Evolutionary conservation across 768 basidiomycete species (phyloP), one percentile per base, ranked within the genome.

Genomic region (Amanita muscaria): DNA sequence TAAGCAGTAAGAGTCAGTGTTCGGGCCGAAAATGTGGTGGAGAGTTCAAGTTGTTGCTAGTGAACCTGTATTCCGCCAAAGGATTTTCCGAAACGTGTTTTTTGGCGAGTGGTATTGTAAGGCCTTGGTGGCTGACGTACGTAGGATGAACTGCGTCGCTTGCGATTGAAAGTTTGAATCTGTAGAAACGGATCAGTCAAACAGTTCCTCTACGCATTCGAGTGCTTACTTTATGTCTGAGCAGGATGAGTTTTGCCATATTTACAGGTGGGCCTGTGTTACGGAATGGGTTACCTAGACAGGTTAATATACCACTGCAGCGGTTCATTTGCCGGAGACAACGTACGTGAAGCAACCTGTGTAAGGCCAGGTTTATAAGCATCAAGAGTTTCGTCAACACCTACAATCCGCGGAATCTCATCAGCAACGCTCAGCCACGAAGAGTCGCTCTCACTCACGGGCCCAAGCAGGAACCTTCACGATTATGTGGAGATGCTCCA

Each of bases 201-300:
- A 31, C 30, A 14, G 12, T 37, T 41, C 43, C 35, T 39, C 53
- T 40, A 48, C 40, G 47, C 39, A 32, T 32, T 8, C 35, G 24
- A 40, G 58, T 39, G n/a, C n/a, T n/a, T 41, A 86, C 86, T 73
- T 86, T 88, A 53, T 88, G 86, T 59, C 86, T 76, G 50, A 88
- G 68, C 69, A 89, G 73, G 49, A 89, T 88, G 46, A 89, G 74
- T 64, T 88, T 87, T 32, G 86, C 86, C 86, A 89, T 89, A 59
- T 85, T 86, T 24, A 76, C 84, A 34, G 86, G 86, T 12, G 85
- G 83, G 0, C 84, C 87, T 33, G 65, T 76, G 59, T 86, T 83
- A 57, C 82, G 76, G 64, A 88, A 77, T 9, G 86, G 86, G 58
- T 86, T 83, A 37, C 83, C 86, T 46, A 16, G 8, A 14, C 7